Evolutionary conservation across 1,139 yeast species (phyloP).

Genomic region (Chernovozyma sophiae-reginae): DNA sequence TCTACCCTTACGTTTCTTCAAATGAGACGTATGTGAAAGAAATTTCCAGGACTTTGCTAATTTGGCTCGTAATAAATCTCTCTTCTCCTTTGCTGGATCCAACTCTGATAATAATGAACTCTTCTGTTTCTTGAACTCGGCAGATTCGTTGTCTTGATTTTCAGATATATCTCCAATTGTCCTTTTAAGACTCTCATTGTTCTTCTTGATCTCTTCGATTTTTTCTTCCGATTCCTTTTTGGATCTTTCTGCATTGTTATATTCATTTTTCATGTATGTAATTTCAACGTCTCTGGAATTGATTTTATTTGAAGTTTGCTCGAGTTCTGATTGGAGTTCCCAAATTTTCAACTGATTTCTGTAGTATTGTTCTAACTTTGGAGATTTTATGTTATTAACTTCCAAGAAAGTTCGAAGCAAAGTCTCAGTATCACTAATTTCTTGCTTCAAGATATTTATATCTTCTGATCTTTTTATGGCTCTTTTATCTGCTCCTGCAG

Average conservation of each 20-base stretch:
- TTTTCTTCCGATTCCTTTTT: slow-evolving; percentile 48
- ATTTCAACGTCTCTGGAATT: slow-evolving; percentile 48
- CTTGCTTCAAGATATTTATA: slow-evolving; percentile 20
- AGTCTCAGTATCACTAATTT: slow-evolving; percentile 17
- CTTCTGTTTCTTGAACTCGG: slow-evolving; percentile 21
- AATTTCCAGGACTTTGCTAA: slow-evolving; percentile 34
- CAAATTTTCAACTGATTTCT: slow-evolving; percentile 33
- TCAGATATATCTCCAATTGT: slow-evolving; percentile 25
- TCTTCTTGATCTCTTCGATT: slow-evolving; percentile 28
- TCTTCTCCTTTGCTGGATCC: slow-evolving; percentile 19
- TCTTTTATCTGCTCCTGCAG: slow-evolving; percentile 39
- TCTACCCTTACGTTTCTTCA: slow-evolving; percentile 43
- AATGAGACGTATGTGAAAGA: slow-evolving; percentile 38
- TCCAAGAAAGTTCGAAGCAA: slow-evolving; percentile 17
- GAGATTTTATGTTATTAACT: slow-evolving; percentile 15
- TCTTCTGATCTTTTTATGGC: slow-evolving; percentile 32
- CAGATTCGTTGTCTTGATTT: slow-evolving; percentile 19
- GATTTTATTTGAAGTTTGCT: slow-evolving; percentile 32
- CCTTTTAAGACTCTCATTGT: slow-evolving; percentile 19
- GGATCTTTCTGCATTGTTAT: slow-evolving; percentile 54
- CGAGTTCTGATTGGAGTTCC: slow-evolving; percentile 36
- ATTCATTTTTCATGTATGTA: slow-evolving; percentile 63
- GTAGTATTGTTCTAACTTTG: slow-evolving; percentile 15
- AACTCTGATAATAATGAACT: slow-evolving; percentile 21
- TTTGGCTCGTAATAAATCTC: slow-evolving; percentile 24